These are phyloP conservation scores for Talaromyces sp. DNA, from an alignment of 2,329 filamentous ascomycete genomes.

Conservation along the genomic window DNA sequence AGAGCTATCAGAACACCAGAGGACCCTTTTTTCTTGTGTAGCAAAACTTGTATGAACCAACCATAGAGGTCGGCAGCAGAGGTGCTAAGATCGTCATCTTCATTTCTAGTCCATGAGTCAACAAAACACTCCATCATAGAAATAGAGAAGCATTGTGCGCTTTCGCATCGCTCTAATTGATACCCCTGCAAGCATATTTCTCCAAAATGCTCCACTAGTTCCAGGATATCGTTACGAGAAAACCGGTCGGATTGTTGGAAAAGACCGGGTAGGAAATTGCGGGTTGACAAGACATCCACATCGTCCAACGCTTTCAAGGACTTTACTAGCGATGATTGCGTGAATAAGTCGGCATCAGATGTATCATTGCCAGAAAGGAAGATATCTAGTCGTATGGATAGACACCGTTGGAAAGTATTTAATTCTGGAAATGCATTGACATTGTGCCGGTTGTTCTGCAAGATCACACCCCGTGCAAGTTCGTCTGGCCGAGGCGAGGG, in stretches of 20 bases:
- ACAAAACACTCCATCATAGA: slow-evolving; percentile 66
- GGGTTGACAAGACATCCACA: slow-evolving; percentile 39
- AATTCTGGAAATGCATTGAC: slow-evolving; percentile 33
- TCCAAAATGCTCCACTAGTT: slow-evolving; percentile 49
- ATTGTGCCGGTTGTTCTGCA: slow-evolving; percentile 35
- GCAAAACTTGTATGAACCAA: slow-evolving; percentile 67
- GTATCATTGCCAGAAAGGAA: slow-evolving; percentile 23
- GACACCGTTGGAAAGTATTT: slow-evolving; percentile 37
- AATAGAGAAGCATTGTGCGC: slow-evolving; percentile 66
- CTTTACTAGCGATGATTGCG: slow-evolving; percentile 27
- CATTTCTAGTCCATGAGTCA: slow-evolving; percentile 59
- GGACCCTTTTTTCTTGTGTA: slow-evolving; percentile 70
- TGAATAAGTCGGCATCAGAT: not conserved
- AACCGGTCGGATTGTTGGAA: slow-evolving; percentile 33
- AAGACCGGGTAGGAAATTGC: slow-evolving; percentile 31
- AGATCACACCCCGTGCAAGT: slow-evolving; percentile 26
- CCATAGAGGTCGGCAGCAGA: slow-evolving; percentile 73
- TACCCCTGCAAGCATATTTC: slow-evolving; percentile 53
- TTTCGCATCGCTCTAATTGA: slow-evolving; percentile 71
- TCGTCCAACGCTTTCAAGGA: slow-evolving; percentile 41
- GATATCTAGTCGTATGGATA: slow-evolving; percentile 37
- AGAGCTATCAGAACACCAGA: slow-evolving; percentile 66
- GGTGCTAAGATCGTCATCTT: slow-evolving; percentile 60
- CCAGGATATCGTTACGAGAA: slow-evolving; percentile 40
- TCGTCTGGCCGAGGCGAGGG: slow-evolving; percentile 31